Percentiles rank a stretch among this genome's conserved stretches.
phyloP scores from a whole-genome alignment of 805 yeast species.

The Myxozyma vanderwaltii region DNA sequence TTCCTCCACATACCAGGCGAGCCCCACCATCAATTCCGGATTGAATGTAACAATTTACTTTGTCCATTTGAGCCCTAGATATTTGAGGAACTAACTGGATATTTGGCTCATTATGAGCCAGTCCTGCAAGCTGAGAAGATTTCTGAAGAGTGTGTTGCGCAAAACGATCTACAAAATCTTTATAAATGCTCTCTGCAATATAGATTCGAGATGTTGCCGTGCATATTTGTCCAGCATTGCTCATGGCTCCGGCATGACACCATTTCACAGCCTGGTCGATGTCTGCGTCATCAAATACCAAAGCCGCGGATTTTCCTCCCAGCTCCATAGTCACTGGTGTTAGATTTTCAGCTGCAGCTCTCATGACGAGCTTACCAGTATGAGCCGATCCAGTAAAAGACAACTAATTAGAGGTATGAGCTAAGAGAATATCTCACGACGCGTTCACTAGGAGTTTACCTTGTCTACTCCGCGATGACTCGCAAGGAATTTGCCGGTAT shows the following conservation, averaged over 20 bases:
- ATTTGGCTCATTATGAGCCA: too few species aligned
- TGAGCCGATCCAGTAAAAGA: constrained; percentile 95
- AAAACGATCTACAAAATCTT: constrained; percentile 63
- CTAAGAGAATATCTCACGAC: neutral
- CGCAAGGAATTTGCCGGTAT: constrained; percentile 70
- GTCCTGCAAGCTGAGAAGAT: constrained; percentile 26
- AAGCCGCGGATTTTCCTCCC: constrained; percentile 94
- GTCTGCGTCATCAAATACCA: constrained; percentile 84
- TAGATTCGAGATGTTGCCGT: constrained; percentile 91
- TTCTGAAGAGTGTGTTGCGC: constrained; percentile 52
- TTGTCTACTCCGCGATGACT: constrained; percentile 65
- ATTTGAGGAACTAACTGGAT: constrained; percentile 91
- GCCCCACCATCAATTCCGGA: constrained; percentile 84
- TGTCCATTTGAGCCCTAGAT: constrained; percentile 71
- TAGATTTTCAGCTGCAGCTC: constrained; percentile 64
- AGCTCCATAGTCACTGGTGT: constrained; percentile 90
- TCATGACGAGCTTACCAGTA: constrained; percentile 79
- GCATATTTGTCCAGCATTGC: constrained; percentile 94
- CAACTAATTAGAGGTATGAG: constrained; percentile 43
- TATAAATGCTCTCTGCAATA: constrained; percentile 82
- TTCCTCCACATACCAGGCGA: constrained; percentile 76
- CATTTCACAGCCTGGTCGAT: constrained; percentile 71
- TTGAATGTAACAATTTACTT: constrained; percentile 72
- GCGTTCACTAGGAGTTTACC: constrained; percentile 51
- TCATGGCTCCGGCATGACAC: constrained; percentile 79